phyloP scores from a whole-genome alignment of 495 filamentous ascomycete genomes.

The Penicillium cosmopolitanum region DNA sequence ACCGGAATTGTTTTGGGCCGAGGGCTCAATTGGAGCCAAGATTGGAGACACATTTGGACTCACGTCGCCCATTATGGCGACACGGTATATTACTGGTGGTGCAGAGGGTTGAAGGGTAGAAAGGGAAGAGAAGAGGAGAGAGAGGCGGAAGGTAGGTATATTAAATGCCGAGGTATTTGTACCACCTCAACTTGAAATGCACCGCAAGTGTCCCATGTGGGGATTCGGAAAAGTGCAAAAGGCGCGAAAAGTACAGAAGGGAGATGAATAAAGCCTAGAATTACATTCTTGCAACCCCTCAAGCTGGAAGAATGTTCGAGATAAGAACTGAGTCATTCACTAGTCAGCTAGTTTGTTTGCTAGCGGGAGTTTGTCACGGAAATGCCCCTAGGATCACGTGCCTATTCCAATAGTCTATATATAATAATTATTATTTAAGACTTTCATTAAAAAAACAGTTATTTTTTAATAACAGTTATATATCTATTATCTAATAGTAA shows the following conservation, averaged over 20 bases:
- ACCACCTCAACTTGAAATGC: not conserved
- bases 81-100: not conserved
- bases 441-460: too few relatives aligned
- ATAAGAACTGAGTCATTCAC: not conserved
- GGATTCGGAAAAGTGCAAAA: not conserved
- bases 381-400: too few relatives aligned
- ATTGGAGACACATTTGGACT: not conserved
- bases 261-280: not conserved
- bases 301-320: not conserved
- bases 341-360: too few relatives aligned
- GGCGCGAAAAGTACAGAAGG: not conserved
- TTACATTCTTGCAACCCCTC: not conserved
- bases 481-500: too few relatives aligned
- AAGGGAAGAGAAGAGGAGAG: not conserved
- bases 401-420: too few relatives aligned
- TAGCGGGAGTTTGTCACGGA: not conserved
- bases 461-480: too few relatives aligned
- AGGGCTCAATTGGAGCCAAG: not conserved
- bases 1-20: not conserved
- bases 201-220: not conserved
- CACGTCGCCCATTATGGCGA: not conserved
- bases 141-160: not conserved
- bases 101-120: not conserved
- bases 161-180: not conserved
- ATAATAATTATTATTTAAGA: too few relatives aligned